Evolutionary conservation across 208 protist species (phyloP), one percentile per base, ranked within the genome.

Genomic region (Trypanosoma scelopori): DNA sequence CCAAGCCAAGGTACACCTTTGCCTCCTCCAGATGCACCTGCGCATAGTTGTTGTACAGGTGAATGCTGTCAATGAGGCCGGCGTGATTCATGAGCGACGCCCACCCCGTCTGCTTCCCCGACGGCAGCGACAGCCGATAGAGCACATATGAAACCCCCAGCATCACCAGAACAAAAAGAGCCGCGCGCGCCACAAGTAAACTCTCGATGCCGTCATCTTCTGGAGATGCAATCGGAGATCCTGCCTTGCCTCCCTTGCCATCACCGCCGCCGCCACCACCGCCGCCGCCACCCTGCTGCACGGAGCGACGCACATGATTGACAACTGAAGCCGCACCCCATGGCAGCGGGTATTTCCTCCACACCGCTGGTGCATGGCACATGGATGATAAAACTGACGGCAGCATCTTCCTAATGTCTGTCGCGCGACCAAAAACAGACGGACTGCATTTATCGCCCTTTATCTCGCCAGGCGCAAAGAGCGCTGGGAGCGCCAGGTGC

Each of bases 121-220:
- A 57, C 7, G 86, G 82, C 50, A 58, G 70, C 20, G 77, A 47
- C 15, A 89, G 64, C 16, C 63, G 60, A 37, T 83, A 92, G 22
- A 92, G 61, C 12, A 84, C 65, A 27, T 67, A 66, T 16, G 82
- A 76, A 41, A 84, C 52, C 16, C 63, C 49, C 13, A 82, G 64
- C 74, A 86, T 84, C 35, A 74, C 30, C 9, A 92, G 50, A 27
- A 92, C 80, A 55, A 89, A 86, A 13, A 87, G 76, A 13, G 66
- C 61, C 16, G 81, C 79, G 63, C 77, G 79, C 12, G 79, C 76
- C n/a, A 88, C 62, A 35, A 91, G 47, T 73, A 71, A 79, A 49
- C 81, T 66, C 50, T 87, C 77, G 20, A 72, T 75, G 43, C 57
- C 69, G 1, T 81, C 69, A 25, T 87, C 80, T 0, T 85, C 66